Base-by-base conservation (phyloP, 148 eudicot species). In the Agrostemma githago region DNA sequence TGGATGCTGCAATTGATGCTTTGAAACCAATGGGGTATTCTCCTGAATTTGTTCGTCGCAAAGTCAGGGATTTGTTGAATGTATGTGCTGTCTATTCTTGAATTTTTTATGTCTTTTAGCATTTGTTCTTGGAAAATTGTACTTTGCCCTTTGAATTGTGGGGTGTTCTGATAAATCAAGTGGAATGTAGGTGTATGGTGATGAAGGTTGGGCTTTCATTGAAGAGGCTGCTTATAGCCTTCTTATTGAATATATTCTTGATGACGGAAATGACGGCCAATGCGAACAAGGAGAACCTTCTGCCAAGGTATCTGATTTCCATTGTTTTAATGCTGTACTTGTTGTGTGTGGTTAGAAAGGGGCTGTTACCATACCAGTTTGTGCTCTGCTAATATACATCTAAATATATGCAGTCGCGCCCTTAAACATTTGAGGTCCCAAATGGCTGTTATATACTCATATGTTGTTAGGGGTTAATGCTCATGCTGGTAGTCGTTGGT, bases 1-100 rank as follows among this genome's bases (percentile, higher is more conserved):
- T 80, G 79, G 79, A 80, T 5, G 83, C 79, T 60, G 83, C 83
- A 7, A 21, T 80, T 72, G 83, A 80, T 39, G 79, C 76, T 11
- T 19, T 80, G 8, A 54, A 39, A 42, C 83, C 79, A 2, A 80
- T 80, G 83, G 83, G 83, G 1, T 80, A 76, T 40, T 20, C 79
- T 37, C 26, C 79, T 21, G 68, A 59, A 0, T 11, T 58, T 20
- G 44, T 76, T 42, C 68, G 72, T 7, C 3, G 12, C 2, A 71
- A 72, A 71, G 83, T 80, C 40, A 76, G 60, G 12, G 62, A 66
- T 3, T 68, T 80, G 73, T 40, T 80, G 34, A 14, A 72, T 5
- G 83, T 79, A 66, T 9, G 54, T 75, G 14, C 44, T 53, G 3
- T 53, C 26, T 54, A 8, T 38, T 20, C 11, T 15, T 61, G 11